Evolutionary conservation across 805 yeast species (phyloP), one percentile per base, ranked within the genome.

Genomic region (Candida chauliodis): DNA sequence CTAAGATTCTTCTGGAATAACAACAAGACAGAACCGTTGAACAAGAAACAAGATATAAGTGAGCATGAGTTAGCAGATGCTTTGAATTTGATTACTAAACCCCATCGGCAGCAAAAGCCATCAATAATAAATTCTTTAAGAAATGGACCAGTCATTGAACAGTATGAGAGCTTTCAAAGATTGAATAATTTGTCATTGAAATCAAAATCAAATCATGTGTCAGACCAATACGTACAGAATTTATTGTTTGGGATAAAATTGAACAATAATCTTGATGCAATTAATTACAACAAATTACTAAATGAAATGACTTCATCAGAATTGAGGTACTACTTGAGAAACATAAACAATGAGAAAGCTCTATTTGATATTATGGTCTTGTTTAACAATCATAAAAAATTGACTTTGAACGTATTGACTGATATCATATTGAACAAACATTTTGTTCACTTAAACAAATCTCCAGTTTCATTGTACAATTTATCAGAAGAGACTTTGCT

Each of bases 11-110:
- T 38, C 15, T 38, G 37, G 41, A 38, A 32, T 9, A 17, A 29
- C 14, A 16, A 10, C 4, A 28, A 29, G 11, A 4, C 24, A 8
- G 11, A 9, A 10, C n/a, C 16, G 13, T 3, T 24, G 3, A 11
- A 10, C 4, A 40, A 36, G 18, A 30, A 15, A 11, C 26, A 31
- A 31, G 27, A 31, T 9, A 31, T 31, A 5, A 16, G 56, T 45
- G 14, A 55, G 45, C 33, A 47, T 9, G 38, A 50, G 11, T 46
- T 65, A 27, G 70, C 69, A 2, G 63, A 61, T 39, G 71, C 71
- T 3, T 42, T 65, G 27, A 64, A 63, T 40, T 55, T 65, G 16
- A 49, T 65, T 14, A 52, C 61, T n/a, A 36, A 23, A 5, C 67
- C 61, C 22, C 18, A 41, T 17, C 31, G 29, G 3, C 33, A 35